phyloP scores from a whole-genome alignment of 2,329 filamentous ascomycete species.

The Paracamarosporium sp. region DNA sequence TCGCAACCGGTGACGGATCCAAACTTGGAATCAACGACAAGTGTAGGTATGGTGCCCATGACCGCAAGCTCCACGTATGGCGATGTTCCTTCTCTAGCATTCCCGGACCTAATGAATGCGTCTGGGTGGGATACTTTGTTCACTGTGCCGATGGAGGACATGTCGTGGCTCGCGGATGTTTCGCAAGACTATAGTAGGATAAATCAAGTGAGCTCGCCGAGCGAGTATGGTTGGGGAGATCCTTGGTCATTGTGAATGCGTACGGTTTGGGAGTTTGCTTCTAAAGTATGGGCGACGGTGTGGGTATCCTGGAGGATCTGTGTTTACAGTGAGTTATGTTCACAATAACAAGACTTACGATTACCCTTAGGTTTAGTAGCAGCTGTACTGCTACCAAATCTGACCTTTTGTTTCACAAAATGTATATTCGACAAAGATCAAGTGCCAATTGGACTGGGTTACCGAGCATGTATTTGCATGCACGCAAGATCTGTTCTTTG shows the following conservation, averaged over 20 bases:
- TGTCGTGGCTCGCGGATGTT: constrained; percentile 25
- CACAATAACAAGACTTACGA: no score
- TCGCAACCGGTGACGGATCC: neutral
- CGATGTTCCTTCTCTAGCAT: constrained; percentile 26
- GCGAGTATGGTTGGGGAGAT: constrained; percentile 14
- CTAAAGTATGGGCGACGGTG: no score
- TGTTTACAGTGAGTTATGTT: no score
- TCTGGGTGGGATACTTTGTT: constrained; percentile 37
- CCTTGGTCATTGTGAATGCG: neutral
- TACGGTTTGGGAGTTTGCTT: no score
- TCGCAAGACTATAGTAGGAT: constrained; percentile 22
- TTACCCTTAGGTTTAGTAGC: no score
- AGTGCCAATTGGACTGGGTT: no score
- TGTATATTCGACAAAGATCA: no score
- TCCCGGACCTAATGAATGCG: constrained; percentile 35
- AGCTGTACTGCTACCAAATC: no score
- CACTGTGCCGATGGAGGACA: constrained; percentile 36
- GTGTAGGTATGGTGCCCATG: constrained; percentile 26
- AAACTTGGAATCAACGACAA: constrained; percentile 8
- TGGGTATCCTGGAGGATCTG: no score
- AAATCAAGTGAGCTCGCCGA: constrained; percentile 30
- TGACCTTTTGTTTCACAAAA: no score
- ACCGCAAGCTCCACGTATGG: constrained; percentile 22
- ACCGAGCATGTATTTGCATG: no score
- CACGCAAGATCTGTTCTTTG: neutral